These are phyloP conservation scores for Lotmaria passim DNA, from an alignment of 208 protist genomes.

Conservation along the genomic window DNA sequence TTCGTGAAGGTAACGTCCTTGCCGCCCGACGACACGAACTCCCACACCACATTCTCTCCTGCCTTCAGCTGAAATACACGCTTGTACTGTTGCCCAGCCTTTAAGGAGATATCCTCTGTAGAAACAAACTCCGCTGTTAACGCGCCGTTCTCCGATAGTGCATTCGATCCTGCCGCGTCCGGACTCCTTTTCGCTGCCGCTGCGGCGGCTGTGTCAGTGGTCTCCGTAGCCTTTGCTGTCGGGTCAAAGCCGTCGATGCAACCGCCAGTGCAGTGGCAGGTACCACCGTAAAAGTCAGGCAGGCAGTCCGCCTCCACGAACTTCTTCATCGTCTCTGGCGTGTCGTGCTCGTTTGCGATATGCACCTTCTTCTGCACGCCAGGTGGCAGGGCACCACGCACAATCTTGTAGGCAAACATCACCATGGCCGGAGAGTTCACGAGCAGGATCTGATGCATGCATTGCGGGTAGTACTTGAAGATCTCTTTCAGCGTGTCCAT, in stretches of 20 bases:
- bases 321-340: slow-evolving; percentile 33
- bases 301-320: slow-evolving; percentile 50
- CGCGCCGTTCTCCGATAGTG: too few relatives aligned
- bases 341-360: slow-evolving; percentile 47
- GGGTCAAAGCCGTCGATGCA: slow-evolving; percentile 42
- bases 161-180: slow-evolving; percentile 21
- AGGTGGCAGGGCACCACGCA: slow-evolving; percentile 43
- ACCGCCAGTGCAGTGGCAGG: slow-evolving; percentile 50
- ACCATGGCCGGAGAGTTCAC: slow-evolving; percentile 65
- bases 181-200: not conserved
- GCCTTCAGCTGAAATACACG: slow-evolving; percentile 36
- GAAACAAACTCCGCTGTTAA: too few relatives aligned
- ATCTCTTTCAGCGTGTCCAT: slow-evolving; percentile 33
- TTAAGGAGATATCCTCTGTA: slow-evolving; percentile 52
- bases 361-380: slow-evolving; percentile 48
- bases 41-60: slow-evolving; percentile 54
- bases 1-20: slow-evolving; percentile 38
- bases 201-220: too few relatives aligned
- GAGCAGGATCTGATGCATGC: slow-evolving; percentile 54
- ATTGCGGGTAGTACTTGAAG: slow-evolving; percentile 54
- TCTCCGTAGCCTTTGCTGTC: not conserved
- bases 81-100: slow-evolving; percentile 34
- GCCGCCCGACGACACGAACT: slow-evolving; percentile 42
- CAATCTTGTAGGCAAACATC: slow-evolving; percentile 61
- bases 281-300: slow-evolving; percentile 53